Percentiles rank a stretch among this genome's conserved stretches.
phyloP scores from a whole-genome alignment of 2,329 filamentous ascomycete species.

The Monosporascus sp. region DNA sequence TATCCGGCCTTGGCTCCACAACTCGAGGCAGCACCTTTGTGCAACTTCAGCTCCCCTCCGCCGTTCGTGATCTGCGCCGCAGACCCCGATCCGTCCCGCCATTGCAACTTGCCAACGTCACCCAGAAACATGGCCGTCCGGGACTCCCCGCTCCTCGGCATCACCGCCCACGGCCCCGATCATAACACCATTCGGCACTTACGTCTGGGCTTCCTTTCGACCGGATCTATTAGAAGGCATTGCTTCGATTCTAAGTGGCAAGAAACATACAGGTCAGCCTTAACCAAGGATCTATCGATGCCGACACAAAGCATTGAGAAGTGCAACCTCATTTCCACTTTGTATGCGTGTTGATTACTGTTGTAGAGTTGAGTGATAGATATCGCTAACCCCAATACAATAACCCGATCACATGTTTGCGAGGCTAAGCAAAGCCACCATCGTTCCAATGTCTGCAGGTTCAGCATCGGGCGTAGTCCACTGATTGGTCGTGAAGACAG shows the following conservation, averaged over 20 bases:
- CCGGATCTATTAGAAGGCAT: not conserved
- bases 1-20: not conserved
- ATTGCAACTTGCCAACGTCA: not conserved
- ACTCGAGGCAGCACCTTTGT: not conserved
- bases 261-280: too few species aligned
- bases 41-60: not conserved
- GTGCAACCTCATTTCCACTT: too few species aligned
- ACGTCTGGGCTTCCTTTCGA: not conserved
- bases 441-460: conserved; percentile 2
- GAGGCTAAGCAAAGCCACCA: not conserved
- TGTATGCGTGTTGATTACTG: too few species aligned
- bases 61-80: not conserved
- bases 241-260: too few species aligned
- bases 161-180: not conserved
- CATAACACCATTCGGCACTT: not conserved
- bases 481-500: conserved; percentile 1
- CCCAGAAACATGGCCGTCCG: not conserved
- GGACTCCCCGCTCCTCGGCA: not conserved
- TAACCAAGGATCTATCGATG: too few species aligned
- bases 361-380: too few species aligned
- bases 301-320: too few species aligned
- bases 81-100: not conserved
- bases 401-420: not conserved
- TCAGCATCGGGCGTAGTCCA: conserved; percentile 1
- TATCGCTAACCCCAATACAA: too few species aligned